Evolutionary conservation across 2,329 filamentous ascomycete genomes (phyloP), one percentile per base, ranked within the genome.

Genomic region (Cladosporium cucumerinum): DNA sequence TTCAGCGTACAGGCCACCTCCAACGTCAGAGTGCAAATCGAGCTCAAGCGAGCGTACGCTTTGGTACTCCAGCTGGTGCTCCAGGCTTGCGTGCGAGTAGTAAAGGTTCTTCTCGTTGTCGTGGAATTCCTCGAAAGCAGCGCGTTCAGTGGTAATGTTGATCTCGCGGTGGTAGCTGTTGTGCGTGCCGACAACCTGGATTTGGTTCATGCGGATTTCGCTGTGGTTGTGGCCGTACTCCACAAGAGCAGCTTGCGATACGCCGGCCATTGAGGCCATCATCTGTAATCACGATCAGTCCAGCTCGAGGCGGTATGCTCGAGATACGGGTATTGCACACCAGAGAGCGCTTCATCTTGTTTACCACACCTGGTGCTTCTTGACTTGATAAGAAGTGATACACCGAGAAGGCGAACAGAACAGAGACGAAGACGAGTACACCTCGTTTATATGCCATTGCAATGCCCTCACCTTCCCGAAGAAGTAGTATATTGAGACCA

Each of bases 81-180:
- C 72, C 7, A 84, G 76, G 18, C 74, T 70, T 0, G 81, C 73
- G 66, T 84, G 82, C 16, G 80, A 81, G 69, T 84, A 84, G 70
- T 80, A 82, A 69, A 80, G 78, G 68, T 82, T 78, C 62, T 78
- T 70, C 2, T 78, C 74, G 3, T 72, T 70, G 5, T 77, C 69
- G 2, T 78, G 68, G 26, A 79, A 74, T 64, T 76, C 67, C 58
- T 79, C 74, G 68, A 83, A 79, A 12, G 77, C 69, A 2, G 73
- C 67, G 39, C 78, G 77, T 67, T 82, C 81, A n/a, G 74, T 72
- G n/a, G 74, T 72, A 1, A 77, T 73, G 2, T 75, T 74, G 26
- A 80, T 73, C 66, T 84, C 82, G 46, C 78, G 75, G 66, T 84
- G 82, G 71, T 84, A 84, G 66, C 78, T 81, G 72, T 84, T 84